Evolutionary conservation across 805 yeast species (phyloP).

Genomic region (Myxozyma melibiosi): DNA sequence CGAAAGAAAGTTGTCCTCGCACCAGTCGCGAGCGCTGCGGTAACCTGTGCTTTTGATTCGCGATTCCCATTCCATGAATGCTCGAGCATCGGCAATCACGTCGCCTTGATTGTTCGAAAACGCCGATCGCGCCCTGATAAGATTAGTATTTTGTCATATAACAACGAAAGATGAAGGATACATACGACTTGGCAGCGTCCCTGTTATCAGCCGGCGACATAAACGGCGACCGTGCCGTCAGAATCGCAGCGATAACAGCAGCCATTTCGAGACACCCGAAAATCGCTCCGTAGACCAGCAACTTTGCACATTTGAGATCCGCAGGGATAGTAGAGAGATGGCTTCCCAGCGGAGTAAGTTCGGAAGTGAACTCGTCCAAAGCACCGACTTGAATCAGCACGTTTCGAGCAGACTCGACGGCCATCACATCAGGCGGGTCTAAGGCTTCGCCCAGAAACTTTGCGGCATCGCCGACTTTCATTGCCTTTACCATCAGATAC

Average conservation of each 20-base stretch:
- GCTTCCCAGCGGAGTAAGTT: constrained; percentile 74
- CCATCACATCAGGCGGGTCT: constrained; percentile 69
- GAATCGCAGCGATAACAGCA: constrained; percentile 76
- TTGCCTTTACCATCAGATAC: constrained; percentile 80
- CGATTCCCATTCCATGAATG: constrained; percentile 56
- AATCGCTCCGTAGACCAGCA: constrained; percentile 74
- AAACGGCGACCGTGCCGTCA: constrained; percentile 76
- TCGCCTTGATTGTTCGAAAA: constrained; percentile 66
- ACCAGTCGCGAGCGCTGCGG: constrained; percentile 45
- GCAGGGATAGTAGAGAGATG: constrained; percentile 79
- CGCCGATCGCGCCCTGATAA: constrained; percentile 26
- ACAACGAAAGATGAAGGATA: constrained; percentile 36
- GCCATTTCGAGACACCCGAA: constrained; percentile 80
- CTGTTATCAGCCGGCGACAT: constrained; percentile 61
- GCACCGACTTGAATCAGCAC: constrained; percentile 75
- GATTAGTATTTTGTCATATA: neutral
- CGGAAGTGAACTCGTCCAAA: constrained; percentile 48
- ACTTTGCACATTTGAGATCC: constrained; percentile 82
- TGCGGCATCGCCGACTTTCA: constrained; percentile 77
- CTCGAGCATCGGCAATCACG: constrained; percentile 63
- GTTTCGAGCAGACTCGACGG: constrained; percentile 55
- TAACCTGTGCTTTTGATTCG: constrained; percentile 21
- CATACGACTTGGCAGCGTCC: constrained; percentile 56
- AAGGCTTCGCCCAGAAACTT: constrained; percentile 72
- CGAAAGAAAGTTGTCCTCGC: constrained; percentile 63